phyloP scores from a whole-genome alignment of 2,329 filamentous ascomycete species.

The Penicillium sp. region DNA sequence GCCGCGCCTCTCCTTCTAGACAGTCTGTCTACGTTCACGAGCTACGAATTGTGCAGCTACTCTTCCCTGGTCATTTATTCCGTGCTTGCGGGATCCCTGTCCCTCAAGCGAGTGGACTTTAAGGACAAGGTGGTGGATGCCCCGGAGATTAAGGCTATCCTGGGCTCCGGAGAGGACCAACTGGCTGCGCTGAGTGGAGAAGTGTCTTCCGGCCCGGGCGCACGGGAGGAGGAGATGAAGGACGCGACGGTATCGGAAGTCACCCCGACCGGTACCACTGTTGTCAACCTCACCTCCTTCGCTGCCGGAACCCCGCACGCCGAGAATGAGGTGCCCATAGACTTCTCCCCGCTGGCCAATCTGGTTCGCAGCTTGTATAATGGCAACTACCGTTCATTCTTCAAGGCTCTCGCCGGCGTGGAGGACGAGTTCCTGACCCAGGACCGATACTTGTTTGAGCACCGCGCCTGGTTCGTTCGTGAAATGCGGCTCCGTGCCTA shows the following conservation, averaged over 20 bases:
- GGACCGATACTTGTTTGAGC: conserved; percentile 92
- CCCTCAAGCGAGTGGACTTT: conserved; percentile 95
- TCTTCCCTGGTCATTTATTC: conserved; percentile 92
- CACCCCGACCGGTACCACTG: conserved; percentile 56
- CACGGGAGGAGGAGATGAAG: conserved; percentile 68
- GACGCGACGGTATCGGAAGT: conserved; percentile 53
- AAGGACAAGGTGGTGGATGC: conserved; percentile 98
- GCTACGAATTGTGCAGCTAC: conserved; percentile 97
- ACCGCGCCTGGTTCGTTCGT: conserved; percentile 93
- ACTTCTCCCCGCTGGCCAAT: conserved; percentile 82
- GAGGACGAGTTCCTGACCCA: conserved; percentile 92
- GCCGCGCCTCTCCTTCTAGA: conserved; percentile 92
- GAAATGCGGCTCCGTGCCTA: conserved; percentile 97
- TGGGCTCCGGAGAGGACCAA: conserved; percentile 85
- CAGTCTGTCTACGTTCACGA: conserved; percentile 95
- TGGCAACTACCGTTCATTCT: conserved; percentile 91
- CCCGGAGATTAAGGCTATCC: conserved; percentile 94
- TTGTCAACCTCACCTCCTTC: conserved; percentile 82
- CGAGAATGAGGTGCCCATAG: conserved; percentile 73
- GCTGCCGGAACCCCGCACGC: conserved; percentile 65
- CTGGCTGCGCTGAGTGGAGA: conserved; percentile 74
- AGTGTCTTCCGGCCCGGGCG: conserved; percentile 73
- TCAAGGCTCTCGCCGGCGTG: conserved; percentile 78
- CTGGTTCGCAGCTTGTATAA: conserved; percentile 89
- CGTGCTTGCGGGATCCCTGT: conserved; percentile 87